Evolutionary conservation across 768 basidiomycete genomes (phyloP).

Genomic region (Cyclocybe aegerita): DNA sequence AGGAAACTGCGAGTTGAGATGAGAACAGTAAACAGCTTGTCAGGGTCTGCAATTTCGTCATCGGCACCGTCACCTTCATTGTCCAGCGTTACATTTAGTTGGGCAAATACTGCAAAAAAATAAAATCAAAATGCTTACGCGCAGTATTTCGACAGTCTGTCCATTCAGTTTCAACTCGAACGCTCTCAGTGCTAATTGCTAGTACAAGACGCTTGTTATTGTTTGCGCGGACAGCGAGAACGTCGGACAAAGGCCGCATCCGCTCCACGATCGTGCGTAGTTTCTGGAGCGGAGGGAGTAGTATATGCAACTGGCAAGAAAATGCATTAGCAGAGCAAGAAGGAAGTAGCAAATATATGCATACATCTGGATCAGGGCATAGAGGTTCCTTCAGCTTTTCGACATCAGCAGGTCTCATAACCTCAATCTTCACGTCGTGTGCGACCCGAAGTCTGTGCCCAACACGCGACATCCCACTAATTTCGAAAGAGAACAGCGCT

Average conservation of each 20-base stretch:
- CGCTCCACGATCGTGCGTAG: conserved; percentile 80
- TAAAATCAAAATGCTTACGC: conserved; percentile 29
- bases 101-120: neutral
- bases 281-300: conserved; percentile 73
- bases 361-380: conserved; percentile 84
- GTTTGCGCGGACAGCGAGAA: conserved; percentile 69
- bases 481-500: conserved; percentile 77
- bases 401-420: conserved; percentile 74
- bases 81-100: conserved; percentile 19
- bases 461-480: conserved; percentile 60
- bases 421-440: conserved; percentile 82
- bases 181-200: conserved; percentile 66
- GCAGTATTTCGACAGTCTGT: conserved; percentile 65
- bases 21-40: conserved; percentile 61
- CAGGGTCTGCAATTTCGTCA: conserved; percentile 47
- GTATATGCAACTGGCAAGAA: conserved; percentile 61
- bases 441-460: conserved; percentile 65
- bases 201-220: conserved; percentile 52
- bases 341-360: conserved; percentile 18
- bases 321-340: neutral
- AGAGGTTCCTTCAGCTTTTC: conserved; percentile 74
- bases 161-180: conserved; percentile 84
- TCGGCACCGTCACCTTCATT: conserved; percentile 32
- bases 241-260: conserved; percentile 66
- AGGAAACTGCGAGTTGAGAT: conserved; percentile 74